Base-by-base conservation (phyloP, 495 filamentous ascomycete genomes). In the Aspergillus leporis region DNA sequence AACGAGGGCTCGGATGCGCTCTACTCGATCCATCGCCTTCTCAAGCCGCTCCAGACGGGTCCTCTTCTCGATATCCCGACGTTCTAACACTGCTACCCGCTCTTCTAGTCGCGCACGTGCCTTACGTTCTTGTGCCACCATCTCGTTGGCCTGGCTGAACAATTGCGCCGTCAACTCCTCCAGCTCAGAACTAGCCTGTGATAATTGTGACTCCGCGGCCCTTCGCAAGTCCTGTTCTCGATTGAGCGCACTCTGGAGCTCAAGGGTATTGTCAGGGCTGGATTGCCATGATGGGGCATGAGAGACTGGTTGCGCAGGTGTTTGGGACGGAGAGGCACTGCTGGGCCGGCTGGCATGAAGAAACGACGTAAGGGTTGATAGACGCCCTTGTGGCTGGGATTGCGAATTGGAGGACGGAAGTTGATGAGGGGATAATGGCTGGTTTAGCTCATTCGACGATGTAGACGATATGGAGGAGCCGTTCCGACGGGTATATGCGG, bases 61-160 rank as follows among this genome's bases (percentile, higher is more conserved):
- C 60, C 83, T 77, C 80, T 90, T 91, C 66, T 92, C 89, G 23
- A 70, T 74, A 62, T 93, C 90, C 40, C 90, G 67, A 31, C 80
- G 73, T 72, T 93, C 89, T 36, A 93, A 71, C 62, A 88, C 79
- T 28, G 72, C 80, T 0, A 93, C 83, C 31, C 90, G 70, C 69
- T 91, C 88, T 70, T 96, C 92, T 31, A 98, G 78, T 70, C 82
- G 83, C 7, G 89, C 90, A 41, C 91, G 76, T 34, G 89, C 90
- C 68, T 88, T 85, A 47, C 94, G 80, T 79, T 98, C 94, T 65
- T 85, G 76, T 16, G 93, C 91, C 23, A 98, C 94, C 93, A 98
- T 98, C 78, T 96, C 90, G 66, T 98, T 98, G 18, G 94, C 94
- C 73, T 96, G 87, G 69, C 90, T 86, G 74, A 98, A 98, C 51